Percentiles rank a stretch among this genome's conserved stretches.
phyloP scores from a whole-genome alignment of 768 basidiomycete genomes.

The Galerina sulciceps region DNA sequence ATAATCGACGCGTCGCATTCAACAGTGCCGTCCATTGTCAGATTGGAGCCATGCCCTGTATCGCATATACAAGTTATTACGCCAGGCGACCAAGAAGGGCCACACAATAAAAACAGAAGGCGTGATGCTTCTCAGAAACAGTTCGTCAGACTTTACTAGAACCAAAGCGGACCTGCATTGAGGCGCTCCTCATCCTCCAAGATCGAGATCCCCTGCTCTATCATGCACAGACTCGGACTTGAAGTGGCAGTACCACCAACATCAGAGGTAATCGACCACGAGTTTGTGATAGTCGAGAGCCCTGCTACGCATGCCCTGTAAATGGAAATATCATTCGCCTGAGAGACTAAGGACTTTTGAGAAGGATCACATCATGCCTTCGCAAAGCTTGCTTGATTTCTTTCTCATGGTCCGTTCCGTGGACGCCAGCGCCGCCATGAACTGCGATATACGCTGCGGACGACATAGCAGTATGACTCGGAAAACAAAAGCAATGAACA shows the following conservation, averaged over 20 bases:
- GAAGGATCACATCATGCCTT: slow-evolving; percentile 40
- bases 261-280: neutral
- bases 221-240: slow-evolving; percentile 34
- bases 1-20: slow-evolving; percentile 86
- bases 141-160: neutral
- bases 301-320: slow-evolving; percentile 60
- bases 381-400: slow-evolving; percentile 59
- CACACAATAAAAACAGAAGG: neutral
- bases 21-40: slow-evolving; percentile 73
- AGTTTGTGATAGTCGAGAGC: slow-evolving; percentile 4
- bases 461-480: slow-evolving; percentile 19
- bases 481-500: neutral
- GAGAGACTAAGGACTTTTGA: neutral
- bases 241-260: neutral
- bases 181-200: slow-evolving; percentile 71
- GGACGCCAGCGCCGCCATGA: slow-evolving; percentile 82
- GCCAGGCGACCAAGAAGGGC: neutral
- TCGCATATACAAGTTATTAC: neutral
- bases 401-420: slow-evolving; percentile 49
- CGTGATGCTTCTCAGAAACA: neutral
- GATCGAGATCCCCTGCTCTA: slow-evolving; percentile 55
- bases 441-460: slow-evolving; percentile 53
- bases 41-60: slow-evolving; percentile 76
- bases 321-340: neutral
- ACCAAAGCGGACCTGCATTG: slow-evolving; percentile 54